Conservation (phyloP, 768 basidiomycete species). For the Boletus edulis region DNA sequence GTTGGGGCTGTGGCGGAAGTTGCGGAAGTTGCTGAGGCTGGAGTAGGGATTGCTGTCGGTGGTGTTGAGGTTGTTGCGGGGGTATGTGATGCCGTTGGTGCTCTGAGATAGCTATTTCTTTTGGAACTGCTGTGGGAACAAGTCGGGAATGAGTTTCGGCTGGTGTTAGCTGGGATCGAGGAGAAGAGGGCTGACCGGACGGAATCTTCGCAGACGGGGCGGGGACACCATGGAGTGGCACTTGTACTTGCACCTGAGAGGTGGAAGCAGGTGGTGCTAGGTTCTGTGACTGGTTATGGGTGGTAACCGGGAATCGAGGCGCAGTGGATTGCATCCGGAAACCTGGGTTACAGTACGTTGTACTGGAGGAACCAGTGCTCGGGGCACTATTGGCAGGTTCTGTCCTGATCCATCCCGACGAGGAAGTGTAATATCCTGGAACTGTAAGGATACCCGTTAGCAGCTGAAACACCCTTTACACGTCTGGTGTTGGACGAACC, state of each 20-base stretch:
- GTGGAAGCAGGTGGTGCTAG: background rate
- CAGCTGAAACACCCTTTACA: background rate
- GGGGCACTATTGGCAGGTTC: background rate
- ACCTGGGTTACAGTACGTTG: background rate
- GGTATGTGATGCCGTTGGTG: background rate
- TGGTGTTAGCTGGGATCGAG: background rate
- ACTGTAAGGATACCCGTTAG: background rate
- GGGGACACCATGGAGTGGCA: conserved; percentile 3
- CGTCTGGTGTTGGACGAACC: conserved; percentile 8
- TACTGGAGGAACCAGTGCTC: background rate
- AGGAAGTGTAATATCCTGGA: conserved; percentile 1
- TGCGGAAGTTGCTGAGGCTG: conserved; percentile 1
- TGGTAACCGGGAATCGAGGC: background rate
- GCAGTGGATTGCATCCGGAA: background rate
- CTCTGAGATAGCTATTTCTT: background rate
- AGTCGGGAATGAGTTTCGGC: conserved; percentile 1
- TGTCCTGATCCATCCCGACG: background rate
- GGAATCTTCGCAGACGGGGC: background rate
- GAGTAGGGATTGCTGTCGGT: background rate
- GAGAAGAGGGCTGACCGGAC: background rate
- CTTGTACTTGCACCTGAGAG: background rate
- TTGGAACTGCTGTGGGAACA: background rate
- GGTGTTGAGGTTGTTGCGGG: conserved; percentile 1
- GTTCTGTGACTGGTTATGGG: conserved; percentile 3
- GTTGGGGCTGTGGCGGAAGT: background rate